Evolutionary conservation across 2,329 filamentous ascomycete species (phyloP).

Genomic region (Monosporascus ibericus): DNA sequence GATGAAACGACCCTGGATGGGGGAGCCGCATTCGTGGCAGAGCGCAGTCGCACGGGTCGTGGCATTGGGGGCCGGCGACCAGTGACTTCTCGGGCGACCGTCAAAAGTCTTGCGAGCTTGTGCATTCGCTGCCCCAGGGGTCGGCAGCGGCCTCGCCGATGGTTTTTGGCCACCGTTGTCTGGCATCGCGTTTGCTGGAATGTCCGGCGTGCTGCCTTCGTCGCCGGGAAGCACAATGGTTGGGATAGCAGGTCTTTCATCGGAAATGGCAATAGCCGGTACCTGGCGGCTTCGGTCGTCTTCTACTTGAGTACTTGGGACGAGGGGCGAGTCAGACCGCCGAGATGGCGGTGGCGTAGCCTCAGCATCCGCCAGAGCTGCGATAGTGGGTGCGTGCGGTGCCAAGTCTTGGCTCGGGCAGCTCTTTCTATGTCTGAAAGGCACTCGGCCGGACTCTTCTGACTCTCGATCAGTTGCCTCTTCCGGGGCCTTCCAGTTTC

Average conservation of each 20-base stretch:
- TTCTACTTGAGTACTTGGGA: conserved; percentile 40
- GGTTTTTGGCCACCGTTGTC: conserved; percentile 29
- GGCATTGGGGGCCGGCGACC: conserved; percentile 48
- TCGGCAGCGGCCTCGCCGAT: conserved; percentile 41
- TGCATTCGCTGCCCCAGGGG: conserved; percentile 31
- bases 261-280: conserved; percentile 47
- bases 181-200: conserved; percentile 41
- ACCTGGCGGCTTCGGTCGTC: conserved; percentile 33
- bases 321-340: conserved; percentile 30
- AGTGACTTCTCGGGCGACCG: conserved; percentile 45
- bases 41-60: conserved; percentile 56
- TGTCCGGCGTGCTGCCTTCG: conserved; percentile 14
- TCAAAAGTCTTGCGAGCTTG: conserved; percentile 30
- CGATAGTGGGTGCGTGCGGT: conserved; percentile 44
- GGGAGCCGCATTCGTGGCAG: conserved; percentile 76
- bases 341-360: conserved; percentile 28
- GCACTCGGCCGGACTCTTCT: conserved; percentile 35
- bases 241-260: conserved; percentile 33
- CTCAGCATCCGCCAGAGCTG: conserved; percentile 44
- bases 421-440: conserved; percentile 25
- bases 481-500: conserved; percentile 70
- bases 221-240: conserved; percentile 33
- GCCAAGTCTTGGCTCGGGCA: conserved; percentile 22
- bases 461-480: conserved; percentile 65
- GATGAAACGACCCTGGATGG: conserved; percentile 87